Conservation (phyloP, 306 rosid species). For the Psophocarpus tetragonolobus region DNA sequence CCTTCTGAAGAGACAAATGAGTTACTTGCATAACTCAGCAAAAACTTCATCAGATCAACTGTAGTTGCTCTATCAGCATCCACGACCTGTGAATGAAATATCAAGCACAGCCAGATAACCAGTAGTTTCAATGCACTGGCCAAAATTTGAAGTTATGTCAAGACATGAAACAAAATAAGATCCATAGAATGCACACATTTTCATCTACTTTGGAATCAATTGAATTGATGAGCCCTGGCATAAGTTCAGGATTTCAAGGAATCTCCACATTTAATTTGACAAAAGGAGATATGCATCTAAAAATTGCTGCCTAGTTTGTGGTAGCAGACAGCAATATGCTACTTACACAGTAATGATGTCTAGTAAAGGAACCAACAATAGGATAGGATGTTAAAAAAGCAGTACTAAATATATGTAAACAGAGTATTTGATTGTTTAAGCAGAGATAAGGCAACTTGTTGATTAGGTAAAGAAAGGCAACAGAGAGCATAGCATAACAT, state of each 20-base stretch:
- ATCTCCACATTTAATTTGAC: conserved; percentile 9
- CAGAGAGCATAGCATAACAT: not conserved
- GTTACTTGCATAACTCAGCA: conserved; percentile 78
- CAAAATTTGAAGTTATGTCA: not conserved
- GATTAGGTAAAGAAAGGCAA: not conserved
- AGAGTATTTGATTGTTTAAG: not conserved
- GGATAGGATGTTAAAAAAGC: conserved; percentile 10
- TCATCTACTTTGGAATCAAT: conserved; percentile 4
- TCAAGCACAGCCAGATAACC: conserved; percentile 28
- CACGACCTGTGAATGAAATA: conserved; percentile 47
- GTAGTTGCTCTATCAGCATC: conserved; percentile 64
- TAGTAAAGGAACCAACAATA: not conserved
- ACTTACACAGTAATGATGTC: not conserved
- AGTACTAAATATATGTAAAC: not conserved
- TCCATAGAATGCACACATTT: not conserved
- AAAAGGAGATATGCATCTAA: not conserved
- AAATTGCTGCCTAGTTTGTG: not conserved
- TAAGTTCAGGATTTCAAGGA: conserved; percentile 4
- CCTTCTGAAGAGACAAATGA: conserved; percentile 50
- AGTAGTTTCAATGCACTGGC: not conserved
- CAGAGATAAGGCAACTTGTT: not conserved
- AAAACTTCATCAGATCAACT: conserved; percentile 87
- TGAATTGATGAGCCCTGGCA: conserved; percentile 6
- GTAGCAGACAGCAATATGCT: not conserved
- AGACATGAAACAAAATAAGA: conserved; percentile 16